Evolutionary conservation across 129 eudicot species (phyloP).

Genomic region (Helianthus tuberosus): DNA sequence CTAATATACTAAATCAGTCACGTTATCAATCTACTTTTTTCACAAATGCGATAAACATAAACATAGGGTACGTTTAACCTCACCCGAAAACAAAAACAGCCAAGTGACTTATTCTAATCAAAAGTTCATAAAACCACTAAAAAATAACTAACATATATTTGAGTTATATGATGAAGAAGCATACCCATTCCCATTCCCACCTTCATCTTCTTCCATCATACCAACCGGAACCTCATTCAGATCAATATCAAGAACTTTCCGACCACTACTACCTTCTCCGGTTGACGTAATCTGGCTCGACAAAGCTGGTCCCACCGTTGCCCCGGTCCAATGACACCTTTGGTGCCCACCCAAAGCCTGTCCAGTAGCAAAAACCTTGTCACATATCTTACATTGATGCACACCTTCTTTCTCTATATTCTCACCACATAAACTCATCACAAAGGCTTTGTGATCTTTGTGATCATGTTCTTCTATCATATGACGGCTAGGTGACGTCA

Average conservation of each 20-base stretch:
- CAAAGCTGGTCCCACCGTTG: conserved; percentile 20
- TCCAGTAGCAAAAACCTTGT: conserved; percentile 46
- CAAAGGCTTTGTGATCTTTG: neutral
- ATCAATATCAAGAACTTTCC: conserved; percentile 48
- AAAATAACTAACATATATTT: conserved; percentile 30
- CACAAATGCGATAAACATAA: neutral
- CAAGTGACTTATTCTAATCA: neutral
- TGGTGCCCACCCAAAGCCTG: conserved; percentile 60
- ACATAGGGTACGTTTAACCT: neutral
- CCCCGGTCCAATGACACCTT: conserved; percentile 53
- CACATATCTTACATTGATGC: conserved; percentile 44
- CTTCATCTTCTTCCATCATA: conserved; percentile 28
- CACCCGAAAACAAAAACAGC: neutral
- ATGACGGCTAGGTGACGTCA: neutral
- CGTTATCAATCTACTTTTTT: neutral
- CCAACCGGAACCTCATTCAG: conserved; percentile 51
- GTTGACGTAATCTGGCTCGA: conserved; percentile 38
- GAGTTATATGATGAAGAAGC: conserved; percentile 49
- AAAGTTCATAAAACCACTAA: conserved; percentile 14
- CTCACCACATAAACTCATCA: neutral
- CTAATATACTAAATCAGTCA: no score
- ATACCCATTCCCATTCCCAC: conserved; percentile 20
- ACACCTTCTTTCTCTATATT: conserved; percentile 12
- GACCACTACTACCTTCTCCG: conserved; percentile 43
- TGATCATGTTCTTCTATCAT: neutral